These are phyloP conservation scores for Psidium guajava DNA, from an alignment of 345 rosid species.

Conservation along the genomic window DNA sequence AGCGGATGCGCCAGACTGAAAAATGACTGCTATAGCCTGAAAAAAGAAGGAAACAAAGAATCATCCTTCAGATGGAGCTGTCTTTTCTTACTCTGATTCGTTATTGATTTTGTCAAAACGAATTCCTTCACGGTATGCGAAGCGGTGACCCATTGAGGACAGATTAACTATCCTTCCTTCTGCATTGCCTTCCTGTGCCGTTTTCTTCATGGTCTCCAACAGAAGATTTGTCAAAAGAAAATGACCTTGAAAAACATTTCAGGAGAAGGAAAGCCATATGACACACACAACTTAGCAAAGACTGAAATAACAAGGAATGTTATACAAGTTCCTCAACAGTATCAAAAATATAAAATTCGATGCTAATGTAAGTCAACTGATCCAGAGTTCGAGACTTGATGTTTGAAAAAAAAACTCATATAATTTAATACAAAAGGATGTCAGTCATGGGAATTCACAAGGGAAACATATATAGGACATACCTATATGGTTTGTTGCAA, in stretches of 20 bases:
- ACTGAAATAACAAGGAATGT: neutral
- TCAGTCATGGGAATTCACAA: neutral
- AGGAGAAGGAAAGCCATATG: neutral
- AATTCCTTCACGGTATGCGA: slow-evolving; percentile 28
- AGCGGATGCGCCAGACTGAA: neutral
- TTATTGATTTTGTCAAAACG: slow-evolving; percentile 39
- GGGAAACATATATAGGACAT: neutral
- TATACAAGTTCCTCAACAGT: neutral
- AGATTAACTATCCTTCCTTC: slow-evolving; percentile 59
- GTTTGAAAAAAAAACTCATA: neutral
- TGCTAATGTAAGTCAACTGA: neutral
- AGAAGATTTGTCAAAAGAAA: slow-evolving; percentile 51
- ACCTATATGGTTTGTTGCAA: slow-evolving; percentile 61
- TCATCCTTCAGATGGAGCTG: neutral
- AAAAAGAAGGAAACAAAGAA: neutral
- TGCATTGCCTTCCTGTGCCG: slow-evolving; percentile 28
- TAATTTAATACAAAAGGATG: neutral
- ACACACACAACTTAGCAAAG: neutral
- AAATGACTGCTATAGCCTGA: neutral
- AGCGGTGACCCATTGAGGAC: slow-evolving; percentile 34
- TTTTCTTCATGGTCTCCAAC: slow-evolving; percentile 43
- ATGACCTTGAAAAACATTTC: slow-evolving; percentile 35
- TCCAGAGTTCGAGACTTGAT: neutral
- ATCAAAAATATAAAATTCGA: neutral
- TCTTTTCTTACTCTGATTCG: slow-evolving; percentile 22